phyloP scores from a whole-genome alignment of 2,329 filamentous ascomycete species.

The Massarina eburnea region DNA sequence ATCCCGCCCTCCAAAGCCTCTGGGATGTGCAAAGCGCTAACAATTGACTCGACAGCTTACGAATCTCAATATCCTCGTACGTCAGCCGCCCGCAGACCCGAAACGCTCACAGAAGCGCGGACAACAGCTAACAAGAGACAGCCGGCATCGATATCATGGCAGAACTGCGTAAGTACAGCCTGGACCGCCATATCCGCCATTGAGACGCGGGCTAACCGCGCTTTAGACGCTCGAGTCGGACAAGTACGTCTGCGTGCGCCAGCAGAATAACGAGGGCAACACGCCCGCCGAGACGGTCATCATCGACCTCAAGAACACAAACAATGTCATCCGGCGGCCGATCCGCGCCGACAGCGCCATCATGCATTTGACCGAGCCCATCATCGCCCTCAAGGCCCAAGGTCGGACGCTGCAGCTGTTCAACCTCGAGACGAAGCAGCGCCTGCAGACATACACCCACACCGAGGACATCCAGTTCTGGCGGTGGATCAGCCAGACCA shows the following conservation, averaged over 20 bases:
- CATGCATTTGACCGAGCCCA: constrained; percentile 96
- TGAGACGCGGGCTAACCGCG: constrained; percentile 20
- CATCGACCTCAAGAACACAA: constrained; percentile 94
- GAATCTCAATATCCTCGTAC: constrained; percentile 52
- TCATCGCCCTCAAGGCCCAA: constrained; percentile 95
- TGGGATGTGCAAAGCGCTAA: constrained; percentile 27
- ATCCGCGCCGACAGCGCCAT: constrained; percentile 99
- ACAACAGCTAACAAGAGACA: constrained; percentile 43
- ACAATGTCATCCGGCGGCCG: constrained; percentile 89
- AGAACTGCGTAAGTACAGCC: constrained; percentile 70
- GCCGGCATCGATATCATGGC: constrained; percentile 78
- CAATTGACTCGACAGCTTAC: constrained; percentile 43
- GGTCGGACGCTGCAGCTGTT: constrained; percentile 96
- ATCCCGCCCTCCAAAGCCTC: neutral
- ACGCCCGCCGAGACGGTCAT: constrained; percentile 94
- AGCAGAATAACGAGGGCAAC: constrained; percentile 78
- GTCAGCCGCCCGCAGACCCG: constrained; percentile 25
- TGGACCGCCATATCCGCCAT: neutral
- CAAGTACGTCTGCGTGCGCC: constrained; percentile 91
- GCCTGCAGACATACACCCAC: constrained; percentile 96
- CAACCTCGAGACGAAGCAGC: constrained; percentile 87
- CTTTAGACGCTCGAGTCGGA: constrained; percentile 94
- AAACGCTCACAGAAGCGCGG: constrained; percentile 11
- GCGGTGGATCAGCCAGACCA: constrained; percentile 96
- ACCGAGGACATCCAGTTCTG: constrained; percentile 97